Percentiles rank a stretch among this genome's conserved stretches.
Conservation (phyloP, 257 asterid species). For the Gentiana macrophylla region DNA sequence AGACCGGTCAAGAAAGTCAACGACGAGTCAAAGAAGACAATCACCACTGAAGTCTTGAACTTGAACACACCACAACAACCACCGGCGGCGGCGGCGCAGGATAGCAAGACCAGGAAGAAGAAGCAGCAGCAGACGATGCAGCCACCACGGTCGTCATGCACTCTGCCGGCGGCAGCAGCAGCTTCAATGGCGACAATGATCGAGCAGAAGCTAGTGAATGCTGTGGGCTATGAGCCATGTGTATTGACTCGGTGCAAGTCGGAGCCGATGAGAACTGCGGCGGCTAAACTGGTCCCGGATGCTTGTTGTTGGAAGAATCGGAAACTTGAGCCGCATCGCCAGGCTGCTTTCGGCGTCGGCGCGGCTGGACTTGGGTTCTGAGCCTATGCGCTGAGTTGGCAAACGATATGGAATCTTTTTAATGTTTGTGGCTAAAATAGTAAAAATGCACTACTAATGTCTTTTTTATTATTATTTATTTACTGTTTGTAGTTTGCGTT, state of each 20-base stretch:
- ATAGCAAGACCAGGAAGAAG: slow-evolving; percentile 6
- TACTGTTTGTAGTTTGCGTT: not conserved
- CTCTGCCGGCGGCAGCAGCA: slow-evolving; percentile 52
- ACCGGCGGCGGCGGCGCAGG: slow-evolving; percentile 5
- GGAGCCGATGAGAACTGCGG: slow-evolving; percentile 94
- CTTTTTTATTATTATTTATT: too few relatives aligned
- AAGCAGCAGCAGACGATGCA: slow-evolving; percentile 3
- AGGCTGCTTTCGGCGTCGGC: slow-evolving; percentile 53
- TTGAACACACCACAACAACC: slow-evolving; percentile 9
- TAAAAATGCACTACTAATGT: slow-evolving; percentile 20
- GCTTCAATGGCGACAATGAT: slow-evolving; percentile 43
- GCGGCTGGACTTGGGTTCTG: slow-evolving; percentile 77
- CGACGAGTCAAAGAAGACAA: slow-evolving; percentile 25
- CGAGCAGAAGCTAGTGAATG: slow-evolving; percentile 71
- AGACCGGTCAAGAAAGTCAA: slow-evolving; percentile 26
- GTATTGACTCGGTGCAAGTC: slow-evolving; percentile 87
- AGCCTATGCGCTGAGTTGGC: slow-evolving; percentile 30
- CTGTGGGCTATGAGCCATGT: slow-evolving; percentile 75
- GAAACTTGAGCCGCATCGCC: slow-evolving; percentile 68
- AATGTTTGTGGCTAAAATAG: slow-evolving; percentile 10
- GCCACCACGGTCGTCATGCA: slow-evolving; percentile 65
- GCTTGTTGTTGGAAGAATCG: slow-evolving; percentile 70
- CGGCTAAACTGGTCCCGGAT: slow-evolving; percentile 74
- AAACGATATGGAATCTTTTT: slow-evolving; percentile 13
- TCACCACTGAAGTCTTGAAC: slow-evolving; percentile 8